Percentiles rank a stretch among this genome's conserved stretches.
phyloP scores from a whole-genome alignment of 306 rosid genomes.

The Delonix regia region DNA sequence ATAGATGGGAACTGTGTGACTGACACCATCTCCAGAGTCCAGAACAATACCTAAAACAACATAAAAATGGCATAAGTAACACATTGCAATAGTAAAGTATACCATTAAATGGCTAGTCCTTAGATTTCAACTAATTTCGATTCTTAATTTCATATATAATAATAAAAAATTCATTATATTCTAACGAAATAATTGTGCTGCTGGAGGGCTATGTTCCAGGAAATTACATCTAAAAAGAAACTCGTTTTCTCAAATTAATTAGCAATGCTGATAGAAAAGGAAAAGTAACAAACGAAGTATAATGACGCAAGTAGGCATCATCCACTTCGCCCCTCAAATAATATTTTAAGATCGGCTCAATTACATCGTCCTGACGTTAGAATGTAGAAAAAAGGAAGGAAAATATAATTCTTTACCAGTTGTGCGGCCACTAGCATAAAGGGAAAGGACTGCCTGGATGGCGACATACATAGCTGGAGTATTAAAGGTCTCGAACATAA shows the following conservation, averaged over 20 bases:
- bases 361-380: not conserved
- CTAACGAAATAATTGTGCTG: not conserved
- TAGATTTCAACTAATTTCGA: not conserved
- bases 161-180: not conserved
- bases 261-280: not conserved
- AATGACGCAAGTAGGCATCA: not conserved
- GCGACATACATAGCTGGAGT: conserved; percentile 90
- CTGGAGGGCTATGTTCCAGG: not conserved
- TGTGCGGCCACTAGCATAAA: conserved; percentile 90
- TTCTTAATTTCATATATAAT: not conserved
- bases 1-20: conserved; percentile 57
- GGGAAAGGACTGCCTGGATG: conserved; percentile 82
- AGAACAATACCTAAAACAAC: conserved; percentile 51
- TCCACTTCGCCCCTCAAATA: not conserved
- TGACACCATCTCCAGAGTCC: conserved; percentile 59
- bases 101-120: conserved; percentile 1
- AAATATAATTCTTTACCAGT: conserved; percentile 63
- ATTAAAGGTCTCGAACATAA: conserved; percentile 62
- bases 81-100: conserved; percentile 23
- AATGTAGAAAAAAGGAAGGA: too few relatives aligned
- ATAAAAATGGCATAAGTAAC: conserved; percentile 18
- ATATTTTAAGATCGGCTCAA: not conserved
- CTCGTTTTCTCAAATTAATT: not conserved
- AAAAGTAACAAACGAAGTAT: not conserved
- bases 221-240: conserved; percentile 6